Conservation (phyloP, 768 basidiomycete species). For the Leucogyrophana mollusca region DNA sequence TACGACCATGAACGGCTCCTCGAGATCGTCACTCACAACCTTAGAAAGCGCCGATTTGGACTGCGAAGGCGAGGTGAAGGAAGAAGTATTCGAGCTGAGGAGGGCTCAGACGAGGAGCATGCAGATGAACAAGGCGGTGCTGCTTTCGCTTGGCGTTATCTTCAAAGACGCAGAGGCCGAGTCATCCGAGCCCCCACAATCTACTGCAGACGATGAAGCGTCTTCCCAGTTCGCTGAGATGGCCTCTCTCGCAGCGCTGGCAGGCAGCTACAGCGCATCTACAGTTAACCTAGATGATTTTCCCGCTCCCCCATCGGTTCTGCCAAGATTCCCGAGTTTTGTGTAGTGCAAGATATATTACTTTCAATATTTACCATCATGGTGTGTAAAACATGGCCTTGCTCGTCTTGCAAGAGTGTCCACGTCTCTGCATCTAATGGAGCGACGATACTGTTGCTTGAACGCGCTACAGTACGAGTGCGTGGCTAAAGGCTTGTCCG, state of each 20-base stretch:
- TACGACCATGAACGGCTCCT: conserved; percentile 19
- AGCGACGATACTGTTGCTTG: no score
- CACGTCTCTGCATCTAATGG: no score
- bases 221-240: not conserved
- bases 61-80: conserved; percentile 12
- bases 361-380: no score
- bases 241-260: conserved; percentile 23
- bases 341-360: conserved; percentile 11
- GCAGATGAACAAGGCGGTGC: conserved; percentile 46
- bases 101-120: conserved; percentile 50
- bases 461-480: no score
- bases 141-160: conserved; percentile 33
- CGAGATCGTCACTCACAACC: conserved; percentile 16
- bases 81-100: conserved; percentile 43
- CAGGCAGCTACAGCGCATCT: conserved; percentile 36
- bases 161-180: conserved; percentile 3
- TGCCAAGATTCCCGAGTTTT: conserved; percentile 29
- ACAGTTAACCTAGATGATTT: conserved; percentile 46
- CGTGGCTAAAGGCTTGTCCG: no score
- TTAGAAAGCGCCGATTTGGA: conserved; percentile 8
- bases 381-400: not conserved
- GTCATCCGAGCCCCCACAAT: conserved; percentile 10
- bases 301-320: conserved; percentile 40
- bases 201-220: conserved; percentile 5
- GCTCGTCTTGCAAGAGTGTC: no score